A percentile compares a stretch with the other conserved stretches of the same genome.
Evolutionary conservation across 1,284 basidiomycete genomes (phyloP).

Genomic region (Puccinia horiana): DNA sequence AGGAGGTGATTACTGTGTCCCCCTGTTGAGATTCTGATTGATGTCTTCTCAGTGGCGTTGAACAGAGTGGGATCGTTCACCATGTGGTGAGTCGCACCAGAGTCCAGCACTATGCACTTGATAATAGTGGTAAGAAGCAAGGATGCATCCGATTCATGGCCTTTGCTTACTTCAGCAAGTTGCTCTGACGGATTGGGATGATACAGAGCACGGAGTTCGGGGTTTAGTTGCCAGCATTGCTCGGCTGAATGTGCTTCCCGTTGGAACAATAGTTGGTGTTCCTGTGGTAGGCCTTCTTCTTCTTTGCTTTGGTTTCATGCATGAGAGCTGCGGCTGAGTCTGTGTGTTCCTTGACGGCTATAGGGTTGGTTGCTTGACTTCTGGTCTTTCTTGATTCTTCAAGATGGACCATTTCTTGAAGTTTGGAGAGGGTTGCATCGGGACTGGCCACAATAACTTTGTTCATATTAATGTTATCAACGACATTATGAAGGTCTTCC

Average conservation of each 20-base stretch:
- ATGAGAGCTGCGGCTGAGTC: not conserved
- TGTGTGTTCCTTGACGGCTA: not conserved
- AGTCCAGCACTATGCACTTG: not conserved
- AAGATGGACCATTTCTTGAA: not conserved
- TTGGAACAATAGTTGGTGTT: not conserved
- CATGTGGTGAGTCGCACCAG: constrained; percentile 10
- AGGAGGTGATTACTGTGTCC: not conserved
- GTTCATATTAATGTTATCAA: constrained; percentile 1
- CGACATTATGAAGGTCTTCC: not conserved
- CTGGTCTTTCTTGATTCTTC: not conserved
- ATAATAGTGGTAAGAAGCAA: not conserved
- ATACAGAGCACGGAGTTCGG: not conserved
- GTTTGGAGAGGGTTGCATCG: not conserved
- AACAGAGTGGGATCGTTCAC: not conserved
- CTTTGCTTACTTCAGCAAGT: not conserved
- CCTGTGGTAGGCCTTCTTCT: not conserved
- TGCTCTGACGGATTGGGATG: not conserved
- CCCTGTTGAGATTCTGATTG: not conserved
- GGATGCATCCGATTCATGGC: not conserved
- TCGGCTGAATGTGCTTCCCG: not conserved
- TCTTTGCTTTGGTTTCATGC: not conserved
- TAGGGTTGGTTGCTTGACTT: not conserved
- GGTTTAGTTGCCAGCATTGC: not conserved
- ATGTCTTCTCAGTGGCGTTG: no score
- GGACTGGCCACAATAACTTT: not conserved